A percentile compares a stretch with the other conserved stretches of the same genome.
phyloP scores from a whole-genome alignment of 495 filamentous ascomycete genomes.

The Evernia prunastri region DNA sequence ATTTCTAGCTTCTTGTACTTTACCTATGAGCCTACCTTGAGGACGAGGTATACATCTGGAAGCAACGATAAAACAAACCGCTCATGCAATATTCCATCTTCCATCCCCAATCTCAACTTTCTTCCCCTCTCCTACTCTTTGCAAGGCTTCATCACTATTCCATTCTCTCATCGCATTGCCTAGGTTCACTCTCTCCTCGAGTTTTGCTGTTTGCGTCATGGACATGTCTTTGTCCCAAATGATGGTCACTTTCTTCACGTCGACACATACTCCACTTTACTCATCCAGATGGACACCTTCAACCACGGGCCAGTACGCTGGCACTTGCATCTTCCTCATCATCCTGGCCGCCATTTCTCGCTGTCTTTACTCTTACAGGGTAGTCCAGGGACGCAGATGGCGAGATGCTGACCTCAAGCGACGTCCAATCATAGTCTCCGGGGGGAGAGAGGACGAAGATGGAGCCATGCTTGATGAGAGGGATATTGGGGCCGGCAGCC shows the following conservation, averaged over 20 bases:
- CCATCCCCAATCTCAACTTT: background rate
- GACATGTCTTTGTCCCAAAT: constrained; percentile 26
- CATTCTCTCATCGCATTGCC: background rate
- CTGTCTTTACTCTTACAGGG: constrained; percentile 59
- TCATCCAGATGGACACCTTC: constrained; percentile 66
- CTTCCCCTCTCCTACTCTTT: background rate
- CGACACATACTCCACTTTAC: constrained; percentile 64
- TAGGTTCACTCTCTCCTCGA: background rate
- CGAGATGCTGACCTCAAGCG: constrained; percentile 59
- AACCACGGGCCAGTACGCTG: constrained; percentile 63
- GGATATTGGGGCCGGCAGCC: constrained; percentile 18
- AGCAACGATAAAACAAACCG: no score
- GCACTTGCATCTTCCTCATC: constrained; percentile 81
- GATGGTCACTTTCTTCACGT: constrained; percentile 53
- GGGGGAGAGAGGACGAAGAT: constrained; percentile 37
- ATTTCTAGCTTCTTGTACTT: no score
- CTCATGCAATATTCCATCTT: background rate
- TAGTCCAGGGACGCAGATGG: constrained; percentile 48
- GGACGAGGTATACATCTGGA: no score
- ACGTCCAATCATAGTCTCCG: constrained; percentile 66
- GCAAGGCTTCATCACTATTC: background rate
- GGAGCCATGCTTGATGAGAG: constrained; percentile 44
- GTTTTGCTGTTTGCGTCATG: background rate
- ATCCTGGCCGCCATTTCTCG: constrained; percentile 63
- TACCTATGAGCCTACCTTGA: no score